Base-by-base conservation (phyloP, 192 early-diverging fungal species). In the Haplosporangium gracile region DNA sequence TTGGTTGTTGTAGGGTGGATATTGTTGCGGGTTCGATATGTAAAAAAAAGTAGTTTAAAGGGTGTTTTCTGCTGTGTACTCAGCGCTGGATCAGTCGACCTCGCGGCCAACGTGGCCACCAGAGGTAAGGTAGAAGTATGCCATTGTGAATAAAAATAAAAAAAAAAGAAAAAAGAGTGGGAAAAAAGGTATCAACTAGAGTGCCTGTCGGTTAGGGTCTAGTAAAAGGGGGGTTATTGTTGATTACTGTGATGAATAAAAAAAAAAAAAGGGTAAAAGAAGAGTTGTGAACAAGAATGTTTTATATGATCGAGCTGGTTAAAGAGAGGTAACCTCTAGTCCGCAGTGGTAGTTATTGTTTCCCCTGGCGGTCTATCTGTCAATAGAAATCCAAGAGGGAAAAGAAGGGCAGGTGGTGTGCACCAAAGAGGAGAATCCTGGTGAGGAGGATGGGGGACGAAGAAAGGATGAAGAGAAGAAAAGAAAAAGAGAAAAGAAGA, bases 41-140 rank as follows among this genome's bases (percentile, higher is more conserved):
- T 71, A 65, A 63, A 68, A 80, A 74, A 40, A 45, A 15, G 18
- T 51, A 51, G 47, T 51, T 49, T 4, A 55, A 79, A 69, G 38
- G 38, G 34, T 71, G 70, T 71, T 71, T 74, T 72, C 60, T 80
- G 72, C 72, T 63, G 60, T 74, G 32, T 65, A 55, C 45, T 63
- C 36, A 40, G 65, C 82, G 73, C n/a, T 36, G 68, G 82, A 85
- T 85, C 83, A 85, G 51, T 85, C 83, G 55, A 85, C 78, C 34
- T 85, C 83, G 42, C 83, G 83, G 70, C 83, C 83, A 78, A 85
- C 83, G 78, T 85, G 83, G 83, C 83, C 83, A 63, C 83, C 79
- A 63, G 65, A 75, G 78, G 83, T 85, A 77, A 85, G 83, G 69
- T 79, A 85, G 51, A 85, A 85, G 75, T 85, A 85, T 55, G 83